Base-by-base conservation (phyloP, 352 stramenopile species). In the Phytopythium oedochilum region DNA sequence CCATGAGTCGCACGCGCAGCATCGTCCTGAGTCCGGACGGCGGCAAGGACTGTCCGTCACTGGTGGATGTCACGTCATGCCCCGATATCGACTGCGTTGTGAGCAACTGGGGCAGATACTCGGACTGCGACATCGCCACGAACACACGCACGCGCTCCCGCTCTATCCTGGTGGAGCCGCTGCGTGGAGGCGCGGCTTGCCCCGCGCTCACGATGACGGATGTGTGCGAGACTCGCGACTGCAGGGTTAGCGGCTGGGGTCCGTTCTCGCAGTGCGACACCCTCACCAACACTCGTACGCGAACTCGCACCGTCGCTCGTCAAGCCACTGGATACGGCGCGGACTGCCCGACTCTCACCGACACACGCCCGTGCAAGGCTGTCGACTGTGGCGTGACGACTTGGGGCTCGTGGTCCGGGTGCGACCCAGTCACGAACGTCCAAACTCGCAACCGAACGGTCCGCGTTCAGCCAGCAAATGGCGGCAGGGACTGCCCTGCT, bases 381-480 rank as follows among this genome's bases (percentile, higher is more conserved):
- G 64, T 87, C 14, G 70, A 84, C 52, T 90, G 79, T 38, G 73
- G 72, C 9, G 66, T 88, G 15, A 79, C 65, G 17, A 50, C 53
- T 2, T 90, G 79, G 79, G 64, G 53, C 0, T 34, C 67, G 0
- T 90, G 75, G 71, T 62, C 64, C 1, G 63, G 64, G 23, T 90
- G 80, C 39, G 63, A 80, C 39, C 2, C 50, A 5, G 43, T 53
- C 3, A 71, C 62, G n/a, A 59, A 63, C 43, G 35, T 60, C 4
- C 71, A 83, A 20, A 72, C 44, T 4, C 68, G 80, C 28, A 68
- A 52, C 14, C 70, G 80, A 22, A 73, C 56, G 0, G 48, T 89
- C 23, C 70, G 63, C 2, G 73, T 87, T 0, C 39, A 63, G 6
- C 54, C 71, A 0, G 39, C 62, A 0, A 63, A 77, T 53, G 62